Evolutionary conservation across 2,329 filamentous ascomycete genomes (phyloP).

Genomic region (Aschersonia sp.): DNA sequence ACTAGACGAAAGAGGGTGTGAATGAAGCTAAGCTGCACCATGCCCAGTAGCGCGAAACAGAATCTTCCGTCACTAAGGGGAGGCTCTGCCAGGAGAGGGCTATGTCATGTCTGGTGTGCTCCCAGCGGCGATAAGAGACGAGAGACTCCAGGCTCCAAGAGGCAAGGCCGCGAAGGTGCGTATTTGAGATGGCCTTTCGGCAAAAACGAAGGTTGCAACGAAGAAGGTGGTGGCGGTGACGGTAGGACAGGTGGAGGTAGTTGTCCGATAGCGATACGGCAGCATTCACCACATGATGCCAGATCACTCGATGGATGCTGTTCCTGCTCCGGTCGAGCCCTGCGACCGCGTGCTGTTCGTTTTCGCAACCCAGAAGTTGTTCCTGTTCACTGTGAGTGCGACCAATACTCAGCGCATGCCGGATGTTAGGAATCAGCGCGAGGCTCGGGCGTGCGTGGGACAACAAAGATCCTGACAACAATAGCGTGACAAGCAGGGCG

Average conservation of each 20-base stretch:
- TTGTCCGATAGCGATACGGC: background rate
- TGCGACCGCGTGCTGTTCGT: constrained; percentile 1
- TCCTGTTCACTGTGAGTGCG: background rate
- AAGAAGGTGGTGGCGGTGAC: background rate
- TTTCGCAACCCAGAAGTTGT: background rate
- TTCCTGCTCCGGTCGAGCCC: background rate
- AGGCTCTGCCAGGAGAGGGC: constrained; percentile 2
- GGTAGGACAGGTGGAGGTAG: constrained; percentile 1
- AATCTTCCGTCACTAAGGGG: background rate
- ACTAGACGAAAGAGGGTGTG: constrained; percentile 1
- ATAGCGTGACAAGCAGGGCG: constrained; percentile 1
- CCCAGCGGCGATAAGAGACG: background rate
- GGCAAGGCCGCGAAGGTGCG: too few relatives aligned
- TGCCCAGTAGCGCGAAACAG: background rate
- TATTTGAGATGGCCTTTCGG: background rate
- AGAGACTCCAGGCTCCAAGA: background rate
- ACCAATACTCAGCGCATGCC: constrained; percentile 2
- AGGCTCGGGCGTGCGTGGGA: background rate
- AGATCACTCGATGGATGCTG: background rate
- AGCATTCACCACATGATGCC: constrained; percentile 4
- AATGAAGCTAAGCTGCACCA: background rate
- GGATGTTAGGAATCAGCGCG: background rate
- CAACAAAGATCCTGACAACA: background rate
- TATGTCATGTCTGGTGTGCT: constrained; percentile 4
- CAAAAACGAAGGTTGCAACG: background rate